Conservation (phyloP, 2,329 filamentous ascomycete genomes). For the Epichloe baconii region DNA sequence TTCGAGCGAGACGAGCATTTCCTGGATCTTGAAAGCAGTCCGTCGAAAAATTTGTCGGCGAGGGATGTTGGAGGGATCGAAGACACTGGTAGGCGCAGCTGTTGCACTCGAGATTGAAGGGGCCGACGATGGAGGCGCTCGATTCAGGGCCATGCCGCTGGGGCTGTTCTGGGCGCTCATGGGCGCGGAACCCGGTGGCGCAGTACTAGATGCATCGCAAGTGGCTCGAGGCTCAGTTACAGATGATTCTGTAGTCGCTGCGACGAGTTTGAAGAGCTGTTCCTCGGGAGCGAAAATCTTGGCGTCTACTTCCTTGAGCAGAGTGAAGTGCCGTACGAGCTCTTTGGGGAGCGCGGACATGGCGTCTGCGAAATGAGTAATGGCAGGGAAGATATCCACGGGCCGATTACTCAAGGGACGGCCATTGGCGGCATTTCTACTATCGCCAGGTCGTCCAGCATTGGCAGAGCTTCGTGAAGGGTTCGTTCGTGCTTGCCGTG, state of each 20-base stretch:
- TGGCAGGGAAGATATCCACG: constrained; percentile 53
- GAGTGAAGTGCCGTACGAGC: constrained; percentile 86
- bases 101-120: constrained; percentile 29
- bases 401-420: constrained; percentile 38
- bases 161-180: constrained; percentile 39
- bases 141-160: constrained; percentile 24
- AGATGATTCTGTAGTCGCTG: constrained; percentile 43
- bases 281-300: constrained; percentile 88
- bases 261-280: constrained; percentile 62
- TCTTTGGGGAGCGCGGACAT: constrained; percentile 89
- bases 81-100: constrained; percentile 24
- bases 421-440: constrained; percentile 32
- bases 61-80: constrained; percentile 45
- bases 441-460: constrained; percentile 28
- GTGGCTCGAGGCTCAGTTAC: constrained; percentile 31
- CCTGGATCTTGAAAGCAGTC: constrained; percentile 63
- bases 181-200: constrained; percentile 30
- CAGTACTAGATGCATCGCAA: constrained; percentile 31
- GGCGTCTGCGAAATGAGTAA: constrained; percentile 74
- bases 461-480: constrained; percentile 42
- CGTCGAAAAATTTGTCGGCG: constrained; percentile 66
- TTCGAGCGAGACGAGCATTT: constrained; percentile 81
- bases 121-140: constrained; percentile 20
- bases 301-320: constrained; percentile 94
- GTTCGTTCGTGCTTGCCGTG: constrained; percentile 53